A percentile compares a stretch with the other conserved stretches of the same genome.
These are phyloP conservation scores for Ogataea nitratoaversa DNA, from an alignment of 805 yeast genomes.

Conservation along the genomic window DNA sequence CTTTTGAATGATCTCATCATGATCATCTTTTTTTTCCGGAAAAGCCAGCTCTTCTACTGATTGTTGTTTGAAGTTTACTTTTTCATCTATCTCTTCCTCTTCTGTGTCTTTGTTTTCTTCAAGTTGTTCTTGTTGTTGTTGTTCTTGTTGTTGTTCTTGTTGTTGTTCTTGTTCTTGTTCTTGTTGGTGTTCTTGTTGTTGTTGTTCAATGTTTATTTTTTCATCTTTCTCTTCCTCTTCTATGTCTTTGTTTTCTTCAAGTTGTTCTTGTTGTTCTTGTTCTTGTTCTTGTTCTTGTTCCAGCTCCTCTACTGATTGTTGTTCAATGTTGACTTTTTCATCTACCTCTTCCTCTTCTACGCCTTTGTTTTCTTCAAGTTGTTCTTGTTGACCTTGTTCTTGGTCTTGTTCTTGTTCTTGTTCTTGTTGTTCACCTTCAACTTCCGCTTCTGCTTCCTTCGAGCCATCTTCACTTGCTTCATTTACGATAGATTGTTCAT, in stretches of 20 bases:
- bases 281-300: too few relatives aligned
- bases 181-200: neutral
- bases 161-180: too few relatives aligned
- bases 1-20: too few relatives aligned
- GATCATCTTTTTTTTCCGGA: too few relatives aligned
- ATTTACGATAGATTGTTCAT: too few relatives aligned
- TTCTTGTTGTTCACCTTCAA: neutral
- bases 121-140: neutral
- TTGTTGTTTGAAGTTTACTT: too few relatives aligned
- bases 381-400: neutral
- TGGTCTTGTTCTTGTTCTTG: neutral
- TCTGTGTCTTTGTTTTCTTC: neutral
- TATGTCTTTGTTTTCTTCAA: neutral
- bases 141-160: neutral
- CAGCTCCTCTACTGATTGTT: too few relatives aligned
- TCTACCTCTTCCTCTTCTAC: neutral
- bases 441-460: conserved; percentile 2
- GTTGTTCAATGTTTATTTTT: neutral
- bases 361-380: neutral
- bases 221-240: neutral
- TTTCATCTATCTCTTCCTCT: neutral
- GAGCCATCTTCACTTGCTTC: conserved; percentile 5
- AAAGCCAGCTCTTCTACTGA: too few relatives aligned
- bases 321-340: too few relatives aligned
- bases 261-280: neutral